Base-by-base conservation (phyloP, 2,329 filamentous ascomycete species). In the Cladosporium sp. region DNA sequence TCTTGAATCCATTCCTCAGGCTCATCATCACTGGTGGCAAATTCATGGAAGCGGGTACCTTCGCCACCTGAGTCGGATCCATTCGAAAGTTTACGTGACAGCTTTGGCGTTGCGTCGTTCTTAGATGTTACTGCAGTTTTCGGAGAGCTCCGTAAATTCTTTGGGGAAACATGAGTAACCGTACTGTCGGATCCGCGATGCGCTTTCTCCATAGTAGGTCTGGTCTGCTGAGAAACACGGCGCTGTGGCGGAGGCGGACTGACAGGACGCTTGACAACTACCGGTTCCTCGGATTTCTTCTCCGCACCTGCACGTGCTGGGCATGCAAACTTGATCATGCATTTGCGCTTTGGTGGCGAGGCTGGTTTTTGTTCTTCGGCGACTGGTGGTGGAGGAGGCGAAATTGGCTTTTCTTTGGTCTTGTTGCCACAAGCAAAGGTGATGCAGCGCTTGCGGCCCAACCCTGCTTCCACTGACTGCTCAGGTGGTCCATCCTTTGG, bases 1-100 rank as follows among this genome's bases (percentile, higher is more conserved):
- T 90, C 88, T 58, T 88, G 85, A 30, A 95, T 90, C 94, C 94
- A 99, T 67, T 96, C 92, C 59, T 97, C 92, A 62, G 94, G 89
- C 60, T 90, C 85, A 40, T 88, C 81, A 59, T 86, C 82, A 51
- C 90, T 92, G 70, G 88, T 92, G 43, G 90, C 93, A 72, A 97
- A 97, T 69, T 96, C 93, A 72, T 97, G 90, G 70, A 97, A 97
- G 51, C 80, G 75, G 45, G 75, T 77, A n/a, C 79, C 78, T 67
- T 80, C 78, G 78, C 85, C 70, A 77, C 85, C 72, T 59, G 74
- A 74, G 39, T 78, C 69, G 34, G 54, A 56, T 19, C 54, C 54
- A n/a, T 56, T 64, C 12, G 69, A 70, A 38, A 66, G 40, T 36
- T 63, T 70, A 2, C 68, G 63, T 9, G 36, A 20, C 6, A 19